Evolutionary conservation across 2,329 filamentous ascomycete species (phyloP).

Genomic region (Neonectria sp.): DNA sequence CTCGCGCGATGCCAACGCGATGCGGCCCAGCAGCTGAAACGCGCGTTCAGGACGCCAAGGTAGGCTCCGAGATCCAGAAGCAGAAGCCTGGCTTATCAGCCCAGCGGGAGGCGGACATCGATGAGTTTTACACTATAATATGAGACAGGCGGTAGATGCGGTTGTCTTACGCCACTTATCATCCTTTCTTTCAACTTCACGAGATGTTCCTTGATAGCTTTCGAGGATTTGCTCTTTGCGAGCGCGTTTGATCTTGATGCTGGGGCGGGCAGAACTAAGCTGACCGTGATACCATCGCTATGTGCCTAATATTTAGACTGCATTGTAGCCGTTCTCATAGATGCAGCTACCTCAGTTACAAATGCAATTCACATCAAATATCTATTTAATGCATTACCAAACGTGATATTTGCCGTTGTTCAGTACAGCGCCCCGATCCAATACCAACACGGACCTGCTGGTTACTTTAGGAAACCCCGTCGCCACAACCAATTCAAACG

Average conservation of each 20-base stretch:
- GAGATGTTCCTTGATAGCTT: neutral
- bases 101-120: neutral
- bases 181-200: too few relatives aligned
- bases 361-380: too few relatives aligned
- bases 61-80: neutral
- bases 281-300: too few relatives aligned
- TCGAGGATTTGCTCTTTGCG: slow-evolving; percentile 28
- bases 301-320: too few relatives aligned
- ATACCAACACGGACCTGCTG: neutral
- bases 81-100: neutral
- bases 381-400: too few relatives aligned
- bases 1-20: neutral
- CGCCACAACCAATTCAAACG: neutral
- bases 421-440: neutral
- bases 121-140: neutral
- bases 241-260: slow-evolving; percentile 3
- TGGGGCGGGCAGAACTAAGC: too few relatives aligned
- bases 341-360: too few relatives aligned
- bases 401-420: too few relatives aligned
- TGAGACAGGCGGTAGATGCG: too few relatives aligned
- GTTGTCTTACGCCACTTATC: too few relatives aligned
- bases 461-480: too few relatives aligned
- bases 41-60: neutral
- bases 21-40: neutral
- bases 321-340: too few relatives aligned